Base-by-base conservation (phyloP, 2,329 filamentous ascomycete species). In the Aspergillus hiratsukae region DNA sequence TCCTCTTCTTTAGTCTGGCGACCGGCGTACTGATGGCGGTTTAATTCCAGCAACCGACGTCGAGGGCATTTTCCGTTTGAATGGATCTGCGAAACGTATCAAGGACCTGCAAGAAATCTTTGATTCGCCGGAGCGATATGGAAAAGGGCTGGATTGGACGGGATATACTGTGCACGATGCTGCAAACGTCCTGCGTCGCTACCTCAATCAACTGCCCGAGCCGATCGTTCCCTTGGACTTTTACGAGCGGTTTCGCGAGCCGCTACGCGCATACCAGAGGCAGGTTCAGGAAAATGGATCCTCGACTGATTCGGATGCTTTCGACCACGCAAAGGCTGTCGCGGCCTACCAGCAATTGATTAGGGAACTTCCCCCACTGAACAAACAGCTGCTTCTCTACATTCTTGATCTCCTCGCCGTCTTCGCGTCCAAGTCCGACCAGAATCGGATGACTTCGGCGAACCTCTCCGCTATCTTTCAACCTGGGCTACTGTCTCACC, bases 141-240 rank as follows among this genome's bases (percentile, higher is more conserved):
- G 94, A 54, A 99, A 99, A 76, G 94, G 94, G 17, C 82, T 99
- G 27, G 90, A 96, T 66, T 99, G 94, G 94, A 89, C 91, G 49
- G 94, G 94, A 49, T 99, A 96, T 73, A 99, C 94, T 0, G 94
- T 99, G 45, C 94, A 99, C 75, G 94, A 99, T 81, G 94, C 94
- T 27, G 92, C 94, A 67, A 99, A 97, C 70, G 93, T 99, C 59
- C 83, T 99, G 48, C 87, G 94, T 60, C 86, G 94, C 65, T 99
- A 99, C 72, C 86, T 99, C 60, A 97, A 97, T 74, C 90, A 96
- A 69, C 83, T 99, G 2, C 94, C 94, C 2, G 94, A 99, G 71
- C 94, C 94, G 4, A 96, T 99, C 61, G 94, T 99, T 29, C 94
- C 94, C 3, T 80, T 97, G 53, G 89, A 95, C 66, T 87, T 97